phyloP scores from a whole-genome alignment of 345 rosid genomes.

The Eucalyptus globulus region DNA sequence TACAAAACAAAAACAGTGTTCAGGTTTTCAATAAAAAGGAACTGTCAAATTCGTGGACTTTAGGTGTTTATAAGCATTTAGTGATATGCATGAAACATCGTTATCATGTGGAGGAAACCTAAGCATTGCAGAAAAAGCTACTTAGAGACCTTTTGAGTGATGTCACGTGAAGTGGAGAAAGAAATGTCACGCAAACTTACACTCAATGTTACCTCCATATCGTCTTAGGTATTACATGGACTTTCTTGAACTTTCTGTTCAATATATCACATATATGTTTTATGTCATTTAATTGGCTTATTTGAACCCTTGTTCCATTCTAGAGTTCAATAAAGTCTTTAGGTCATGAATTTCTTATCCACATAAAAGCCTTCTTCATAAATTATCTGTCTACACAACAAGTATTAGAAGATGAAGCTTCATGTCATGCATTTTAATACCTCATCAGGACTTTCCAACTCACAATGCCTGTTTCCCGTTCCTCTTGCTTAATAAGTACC shows the following conservation, averaged over 20 bases:
- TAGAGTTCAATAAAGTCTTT: neutral
- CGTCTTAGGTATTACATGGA: neutral
- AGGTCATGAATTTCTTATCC: neutral
- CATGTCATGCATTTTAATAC: constrained; percentile 13
- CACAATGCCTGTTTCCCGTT: constrained; percentile 84
- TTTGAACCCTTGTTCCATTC: neutral
- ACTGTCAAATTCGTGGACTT: neutral
- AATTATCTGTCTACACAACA: neutral
- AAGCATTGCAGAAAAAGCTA: neutral
- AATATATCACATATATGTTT: neutral
- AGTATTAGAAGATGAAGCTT: neutral
- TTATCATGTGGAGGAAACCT: neutral
- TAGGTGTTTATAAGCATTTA: neutral
- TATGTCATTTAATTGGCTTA: neutral
- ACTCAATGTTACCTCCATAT: neutral
- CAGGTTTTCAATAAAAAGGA: neutral
- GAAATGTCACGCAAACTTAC: neutral
- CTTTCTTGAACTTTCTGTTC: neutral
- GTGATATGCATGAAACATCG: neutral
- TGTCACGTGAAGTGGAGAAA: neutral
- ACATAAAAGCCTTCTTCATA: neutral
- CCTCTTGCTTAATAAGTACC: constrained; percentile 86
- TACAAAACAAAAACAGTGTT: neutral
- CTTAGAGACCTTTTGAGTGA: neutral
- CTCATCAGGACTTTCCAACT: constrained; percentile 80